These are phyloP conservation scores for Magnaporthiopsis incrustans DNA, from an alignment of 2,329 filamentous ascomycete genomes.

Conservation along the genomic window DNA sequence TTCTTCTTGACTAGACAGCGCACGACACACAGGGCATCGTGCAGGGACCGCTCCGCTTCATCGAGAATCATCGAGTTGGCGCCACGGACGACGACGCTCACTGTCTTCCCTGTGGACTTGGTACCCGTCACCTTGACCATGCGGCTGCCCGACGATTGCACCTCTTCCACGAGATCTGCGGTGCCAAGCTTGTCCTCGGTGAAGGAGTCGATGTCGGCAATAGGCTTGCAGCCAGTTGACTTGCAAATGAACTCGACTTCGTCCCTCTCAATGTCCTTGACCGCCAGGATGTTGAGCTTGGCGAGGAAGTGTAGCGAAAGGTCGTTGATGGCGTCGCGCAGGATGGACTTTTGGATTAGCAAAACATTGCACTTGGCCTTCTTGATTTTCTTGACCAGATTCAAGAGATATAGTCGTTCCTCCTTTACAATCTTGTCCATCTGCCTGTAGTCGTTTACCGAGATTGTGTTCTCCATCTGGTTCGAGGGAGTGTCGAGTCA, in stretches of 20 bases:
- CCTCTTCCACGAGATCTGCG: constrained; percentile 90
- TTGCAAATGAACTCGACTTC: constrained; percentile 99
- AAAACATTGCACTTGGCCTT: constrained; percentile 99
- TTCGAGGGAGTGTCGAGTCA: constrained; percentile 2
- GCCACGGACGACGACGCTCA: constrained; percentile 89
- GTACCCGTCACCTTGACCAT: constrained; percentile 95
- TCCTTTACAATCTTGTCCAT: constrained; percentile 99
- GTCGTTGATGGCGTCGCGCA: constrained; percentile 96
- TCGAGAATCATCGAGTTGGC: constrained; percentile 93
- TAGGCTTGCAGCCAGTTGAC: constrained; percentile 96
- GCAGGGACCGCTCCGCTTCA: constrained; percentile 91
- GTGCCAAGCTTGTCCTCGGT: constrained; percentile 95
- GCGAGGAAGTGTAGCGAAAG: constrained; percentile 95
- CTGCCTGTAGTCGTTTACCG: constrained; percentile 98
- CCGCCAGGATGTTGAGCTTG: constrained; percentile 87
- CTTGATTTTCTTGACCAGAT: constrained; percentile 99
- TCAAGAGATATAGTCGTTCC: constrained; percentile 93
- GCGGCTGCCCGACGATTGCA: constrained; percentile 76
- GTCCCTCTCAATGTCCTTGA: constrained; percentile 98
- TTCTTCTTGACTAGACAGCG: constrained; percentile 99
- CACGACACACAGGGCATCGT: constrained; percentile 96
- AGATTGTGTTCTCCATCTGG: constrained; percentile 98
- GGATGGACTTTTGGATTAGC: constrained; percentile 96
- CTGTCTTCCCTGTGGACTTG: constrained; percentile 74
- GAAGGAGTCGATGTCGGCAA: constrained; percentile 97